phyloP scores from a whole-genome alignment of 83 land plant species.

The Picea mariana region DNA sequence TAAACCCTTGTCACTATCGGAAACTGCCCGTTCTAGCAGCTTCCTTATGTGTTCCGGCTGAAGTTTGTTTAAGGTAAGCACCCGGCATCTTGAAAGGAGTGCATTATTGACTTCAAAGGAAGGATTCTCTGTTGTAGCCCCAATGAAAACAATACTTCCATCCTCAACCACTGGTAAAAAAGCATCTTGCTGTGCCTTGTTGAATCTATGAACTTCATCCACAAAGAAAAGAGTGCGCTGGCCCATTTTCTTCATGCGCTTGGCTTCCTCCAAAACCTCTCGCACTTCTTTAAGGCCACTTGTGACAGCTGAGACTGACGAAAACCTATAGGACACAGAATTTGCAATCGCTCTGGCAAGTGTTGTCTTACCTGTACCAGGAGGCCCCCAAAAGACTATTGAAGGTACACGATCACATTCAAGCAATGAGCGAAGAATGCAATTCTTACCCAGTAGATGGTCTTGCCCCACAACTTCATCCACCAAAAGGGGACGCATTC shows the following conservation, averaged over 20 bases:
- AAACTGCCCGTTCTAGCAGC: slow-evolving; percentile 58
- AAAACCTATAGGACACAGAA: slow-evolving; percentile 56
- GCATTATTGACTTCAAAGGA: slow-evolving; percentile 92
- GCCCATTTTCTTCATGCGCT: slow-evolving; percentile 29
- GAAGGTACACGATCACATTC: slow-evolving; percentile 59
- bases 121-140: slow-evolving; percentile 97
- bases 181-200: slow-evolving; percentile 87
- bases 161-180: slow-evolving; percentile 89
- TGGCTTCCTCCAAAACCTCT: slow-evolving; percentile 74
- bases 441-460: slow-evolving; percentile 59
- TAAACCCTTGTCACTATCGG: slow-evolving; percentile 64
- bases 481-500: slow-evolving; percentile 79
- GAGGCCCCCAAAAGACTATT: slow-evolving; percentile 93
- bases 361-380: slow-evolving; percentile 96
- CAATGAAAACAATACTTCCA: slow-evolving; percentile 81
- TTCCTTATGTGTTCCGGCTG: slow-evolving; percentile 45
- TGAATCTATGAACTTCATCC: slow-evolving; percentile 95
- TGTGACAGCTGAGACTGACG: slow-evolving; percentile 81
- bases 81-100: slow-evolving; percentile 81
- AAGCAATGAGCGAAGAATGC: slow-evolving; percentile 52
- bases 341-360: slow-evolving; percentile 75
- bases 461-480: slow-evolving; percentile 83
- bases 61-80: slow-evolving; percentile 67
- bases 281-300: slow-evolving; percentile 86
- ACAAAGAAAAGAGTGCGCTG: slow-evolving; percentile 78